Base-by-base conservation (phyloP, 768 basidiomycete genomes). In the Leccinum incarnatum region DNA sequence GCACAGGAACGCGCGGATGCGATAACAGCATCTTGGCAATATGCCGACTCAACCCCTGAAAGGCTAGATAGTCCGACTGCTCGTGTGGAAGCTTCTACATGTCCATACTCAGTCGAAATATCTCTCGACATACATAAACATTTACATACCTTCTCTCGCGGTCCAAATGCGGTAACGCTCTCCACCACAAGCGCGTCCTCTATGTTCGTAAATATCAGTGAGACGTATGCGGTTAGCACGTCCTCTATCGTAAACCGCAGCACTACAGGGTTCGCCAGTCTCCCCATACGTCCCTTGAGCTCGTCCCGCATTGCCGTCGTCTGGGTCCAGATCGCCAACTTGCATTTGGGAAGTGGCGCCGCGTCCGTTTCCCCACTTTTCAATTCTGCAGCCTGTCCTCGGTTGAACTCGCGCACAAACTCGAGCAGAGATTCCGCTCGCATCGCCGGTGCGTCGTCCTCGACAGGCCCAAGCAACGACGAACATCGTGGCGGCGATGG, bases 161-260 rank as follows among this genome's bases (percentile, higher is more conserved):
- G 84, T 6, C 87, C 89, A 69, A 91, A 89, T 10, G 80, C 81
- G n/a, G 84, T 79, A 47, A 88, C 78, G 55, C 79, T 87, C 65
- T 89, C 88, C 30, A 86, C 80, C 12, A 81, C 62, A 40, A 85
- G 73, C n/a, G 69, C 63, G 37, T 74, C 74, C 19, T 75, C 74
- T 36, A 69, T 58, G 29, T 62, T 64, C 2, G 65, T 71, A 54
- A 78, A 74, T 32, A 74, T 77, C 36, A 85, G 71, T 6, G 81
- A 82, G 47, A 91, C 66, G 74, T 85, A 91, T 56, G 84, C 83
- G 6, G 78, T 83, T 56, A 91, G 72, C 51, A 91, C 84, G 63
- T 92, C 88, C 2, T 76, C 76, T 56, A 90, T 82, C 15, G 75
- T 76, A 61, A 88, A 82, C 42, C 87, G 83, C 30, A 92, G 66